Conservation (phyloP, 2,329 filamentous ascomycete species). For the Venturia oleaginea region DNA sequence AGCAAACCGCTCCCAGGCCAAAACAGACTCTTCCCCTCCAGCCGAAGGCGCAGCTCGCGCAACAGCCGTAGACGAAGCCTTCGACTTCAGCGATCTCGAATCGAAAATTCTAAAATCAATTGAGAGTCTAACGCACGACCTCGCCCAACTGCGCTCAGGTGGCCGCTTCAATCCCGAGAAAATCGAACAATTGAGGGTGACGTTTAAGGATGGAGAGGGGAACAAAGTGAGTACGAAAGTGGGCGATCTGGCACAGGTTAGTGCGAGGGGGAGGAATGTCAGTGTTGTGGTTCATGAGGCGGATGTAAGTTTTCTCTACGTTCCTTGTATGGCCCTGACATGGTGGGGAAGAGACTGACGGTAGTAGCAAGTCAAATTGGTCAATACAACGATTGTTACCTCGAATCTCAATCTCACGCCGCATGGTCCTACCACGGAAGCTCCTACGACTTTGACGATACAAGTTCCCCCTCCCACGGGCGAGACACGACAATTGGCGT, state of each 20-base stretch:
- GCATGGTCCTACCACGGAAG: constrained; percentile 40
- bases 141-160: constrained; percentile 53
- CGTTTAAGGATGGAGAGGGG: constrained; percentile 36
- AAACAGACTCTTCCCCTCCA: constrained; percentile 12
- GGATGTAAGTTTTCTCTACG: constrained; percentile 39
- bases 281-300: constrained; percentile 57
- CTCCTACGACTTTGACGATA: constrained; percentile 43
- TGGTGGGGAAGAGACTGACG: not conserved
- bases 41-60: constrained; percentile 4
- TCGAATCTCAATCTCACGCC: constrained; percentile 42
- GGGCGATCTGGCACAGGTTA: constrained; percentile 56
- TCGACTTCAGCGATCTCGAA: constrained; percentile 51
- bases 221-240: constrained; percentile 44
- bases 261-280: constrained; percentile 53
- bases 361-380: constrained; percentile 44
- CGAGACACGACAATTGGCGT: constrained; percentile 38
- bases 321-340: not conserved
- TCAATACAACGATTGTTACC: constrained; percentile 44
- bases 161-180: constrained; percentile 54
- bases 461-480: constrained; percentile 50
- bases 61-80: constrained; percentile 44
- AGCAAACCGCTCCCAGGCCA: constrained; percentile 4
- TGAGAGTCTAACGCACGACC: constrained; percentile 49
- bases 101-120: constrained; percentile 46
- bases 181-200: constrained; percentile 53